phyloP scores from a whole-genome alignment of 441 rosid species.

The Capsella rubella region DNA sequence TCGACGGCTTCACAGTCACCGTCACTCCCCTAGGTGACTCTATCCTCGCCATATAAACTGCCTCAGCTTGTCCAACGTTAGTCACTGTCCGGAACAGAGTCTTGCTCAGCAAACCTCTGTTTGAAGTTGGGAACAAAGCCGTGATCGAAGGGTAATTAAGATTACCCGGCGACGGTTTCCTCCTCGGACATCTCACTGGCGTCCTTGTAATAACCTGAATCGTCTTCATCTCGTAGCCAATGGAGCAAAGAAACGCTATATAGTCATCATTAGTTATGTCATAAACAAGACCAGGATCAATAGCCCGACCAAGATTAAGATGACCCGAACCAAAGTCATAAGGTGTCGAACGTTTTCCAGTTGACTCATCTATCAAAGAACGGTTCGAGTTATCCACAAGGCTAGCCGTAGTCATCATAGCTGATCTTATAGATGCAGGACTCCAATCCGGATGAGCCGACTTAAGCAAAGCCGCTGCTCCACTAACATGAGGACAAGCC shows the following conservation, averaged over 20 bases:
- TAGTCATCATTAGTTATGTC: conserved; percentile 70
- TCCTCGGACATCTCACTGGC: conserved; percentile 59
- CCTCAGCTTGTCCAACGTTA: conserved; percentile 63
- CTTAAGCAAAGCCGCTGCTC: conserved; percentile 79
- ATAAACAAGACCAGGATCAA: conserved; percentile 85
- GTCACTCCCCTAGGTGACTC: conserved; percentile 72
- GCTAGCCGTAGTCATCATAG: conserved; percentile 81
- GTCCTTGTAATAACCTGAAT: conserved; percentile 75
- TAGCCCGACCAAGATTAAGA: conserved; percentile 66
- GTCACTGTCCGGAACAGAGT: conserved; percentile 61
- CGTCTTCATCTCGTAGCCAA: conserved; percentile 64
- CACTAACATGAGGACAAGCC: conserved; percentile 86
- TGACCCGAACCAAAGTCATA: conserved; percentile 80
- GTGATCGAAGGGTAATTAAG: conserved; percentile 82
- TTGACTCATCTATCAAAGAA: conserved; percentile 68
- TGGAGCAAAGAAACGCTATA: conserved; percentile 63
- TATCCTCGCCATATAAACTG: conserved; percentile 51
- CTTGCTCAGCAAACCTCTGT: conserved; percentile 52
- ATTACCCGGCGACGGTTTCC: conserved; percentile 63
- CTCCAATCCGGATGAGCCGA: conserved; percentile 81
- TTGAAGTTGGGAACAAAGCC: conserved; percentile 58
- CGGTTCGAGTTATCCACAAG: conserved; percentile 54
- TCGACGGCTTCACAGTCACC: conserved; percentile 62
- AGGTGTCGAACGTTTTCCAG: conserved; percentile 57
- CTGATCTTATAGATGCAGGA: conserved; percentile 68